Conservation (phyloP, 148 eudicot genomes). For the Dianthus caryophyllus region DNA sequence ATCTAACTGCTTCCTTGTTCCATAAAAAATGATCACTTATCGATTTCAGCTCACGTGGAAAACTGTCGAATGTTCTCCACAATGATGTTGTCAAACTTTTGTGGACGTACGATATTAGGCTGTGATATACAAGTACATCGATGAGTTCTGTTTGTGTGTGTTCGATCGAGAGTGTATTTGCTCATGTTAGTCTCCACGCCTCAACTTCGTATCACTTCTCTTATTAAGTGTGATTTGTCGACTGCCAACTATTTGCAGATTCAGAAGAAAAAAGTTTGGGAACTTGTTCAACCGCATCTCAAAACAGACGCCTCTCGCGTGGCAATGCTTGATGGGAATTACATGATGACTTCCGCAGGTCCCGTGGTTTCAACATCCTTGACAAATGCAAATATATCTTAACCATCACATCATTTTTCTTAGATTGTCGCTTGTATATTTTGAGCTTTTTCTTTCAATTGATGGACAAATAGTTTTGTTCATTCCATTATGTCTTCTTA, state of each 20-base stretch:
- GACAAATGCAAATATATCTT: slow-evolving; percentile 74
- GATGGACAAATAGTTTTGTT: too few species aligned
- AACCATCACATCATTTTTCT: neutral
- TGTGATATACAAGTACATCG: too few species aligned
- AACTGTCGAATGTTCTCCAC: too few species aligned
- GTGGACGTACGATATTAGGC: too few species aligned
- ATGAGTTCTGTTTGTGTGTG: too few species aligned
- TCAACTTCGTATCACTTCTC: neutral
- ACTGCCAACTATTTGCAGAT: slow-evolving; percentile 39
- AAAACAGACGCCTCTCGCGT: slow-evolving; percentile 63
- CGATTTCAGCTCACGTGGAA: too few species aligned
- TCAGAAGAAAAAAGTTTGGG: slow-evolving; percentile 97
- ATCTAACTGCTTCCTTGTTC: too few species aligned
- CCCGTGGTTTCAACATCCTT: slow-evolving; percentile 52
- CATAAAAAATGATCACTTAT: too few species aligned
- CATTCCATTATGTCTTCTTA: too few species aligned
- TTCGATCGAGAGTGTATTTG: neutral
- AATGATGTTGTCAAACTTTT: too few species aligned
- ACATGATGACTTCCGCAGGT: slow-evolving; percentile 76
- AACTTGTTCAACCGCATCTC: slow-evolving; percentile 82
- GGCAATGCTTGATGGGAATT: slow-evolving; percentile 51
- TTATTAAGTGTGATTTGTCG: neutral
- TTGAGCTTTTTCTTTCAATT: too few species aligned
- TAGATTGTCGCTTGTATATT: neutral
- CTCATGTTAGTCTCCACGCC: neutral